Percentiles rank a stretch among this genome's conserved stretches.
These are phyloP conservation scores for Musa acuminata DNA, from an alignment of 176 grass and related monocot genomes.

Conservation along the genomic window DNA sequence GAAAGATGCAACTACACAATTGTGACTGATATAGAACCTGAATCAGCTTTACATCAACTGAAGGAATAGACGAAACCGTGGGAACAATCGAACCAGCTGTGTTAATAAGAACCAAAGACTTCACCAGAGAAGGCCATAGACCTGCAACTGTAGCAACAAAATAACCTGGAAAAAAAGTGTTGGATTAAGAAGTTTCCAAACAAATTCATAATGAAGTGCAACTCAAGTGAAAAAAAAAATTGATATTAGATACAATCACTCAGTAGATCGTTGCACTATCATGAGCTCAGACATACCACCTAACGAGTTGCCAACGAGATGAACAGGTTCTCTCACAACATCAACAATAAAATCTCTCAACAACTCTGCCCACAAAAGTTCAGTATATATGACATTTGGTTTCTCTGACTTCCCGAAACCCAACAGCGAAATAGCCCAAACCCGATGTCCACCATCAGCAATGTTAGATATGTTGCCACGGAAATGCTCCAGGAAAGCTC, in stretches of 20 bases:
- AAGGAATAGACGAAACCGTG: slow-evolving; percentile 48
- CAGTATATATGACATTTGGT: slow-evolving; percentile 67
- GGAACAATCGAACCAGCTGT: slow-evolving; percentile 85
- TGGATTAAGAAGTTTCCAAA: not conserved
- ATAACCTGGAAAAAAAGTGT: slow-evolving; percentile 46
- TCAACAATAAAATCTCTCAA: slow-evolving; percentile 71
- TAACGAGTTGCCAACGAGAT: slow-evolving; percentile 93
- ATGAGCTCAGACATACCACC: slow-evolving; percentile 53
- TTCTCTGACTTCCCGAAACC: slow-evolving; percentile 91
- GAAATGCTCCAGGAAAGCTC: slow-evolving; percentile 87
- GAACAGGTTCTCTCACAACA: slow-evolving; percentile 66
- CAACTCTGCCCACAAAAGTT: slow-evolving; percentile 90
- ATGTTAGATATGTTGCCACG: slow-evolving; percentile 66
- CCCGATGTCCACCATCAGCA: slow-evolving; percentile 56
- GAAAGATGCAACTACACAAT: slow-evolving; percentile 5
- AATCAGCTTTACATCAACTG: slow-evolving; percentile 46
- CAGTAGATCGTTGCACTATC: no score
- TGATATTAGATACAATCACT: no score
- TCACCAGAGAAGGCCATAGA: slow-evolving; percentile 76
- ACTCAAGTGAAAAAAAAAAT: not conserved
- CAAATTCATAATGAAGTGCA: slow-evolving; percentile 1
- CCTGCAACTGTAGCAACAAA: slow-evolving; percentile 53
- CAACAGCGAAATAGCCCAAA: slow-evolving; percentile 85
- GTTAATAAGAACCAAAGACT: slow-evolving; percentile 81
- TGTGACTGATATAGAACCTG: slow-evolving; percentile 3